Percentiles rank a stretch among this genome's conserved stretches.
phyloP scores from a whole-genome alignment of 139 green algal genomes.

The Tetradesmus obliquus region DNA sequence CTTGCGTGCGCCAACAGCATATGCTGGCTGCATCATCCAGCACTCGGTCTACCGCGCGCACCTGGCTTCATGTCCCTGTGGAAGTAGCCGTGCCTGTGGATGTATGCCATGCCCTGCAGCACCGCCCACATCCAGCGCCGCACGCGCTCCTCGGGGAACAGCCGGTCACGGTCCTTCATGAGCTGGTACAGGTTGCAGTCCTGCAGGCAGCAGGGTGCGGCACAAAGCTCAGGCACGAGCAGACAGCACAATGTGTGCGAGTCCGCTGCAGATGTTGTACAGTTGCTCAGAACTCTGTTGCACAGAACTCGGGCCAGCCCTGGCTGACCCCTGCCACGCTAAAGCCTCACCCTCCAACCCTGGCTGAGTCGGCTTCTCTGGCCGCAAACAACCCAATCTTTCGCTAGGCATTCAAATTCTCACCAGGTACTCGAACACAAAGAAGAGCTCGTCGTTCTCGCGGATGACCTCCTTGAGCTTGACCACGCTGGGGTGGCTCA shows the following conservation, averaged over 20 bases:
- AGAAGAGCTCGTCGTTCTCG: conserved; percentile 97
- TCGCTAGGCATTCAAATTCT: neutral
- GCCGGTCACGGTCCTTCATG: conserved; percentile 91
- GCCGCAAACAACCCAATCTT: too few species aligned
- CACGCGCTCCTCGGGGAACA: conserved; percentile 85
- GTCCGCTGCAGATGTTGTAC: too few species aligned
- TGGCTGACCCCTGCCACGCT: too few species aligned
- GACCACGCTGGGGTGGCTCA: conserved; percentile 94
- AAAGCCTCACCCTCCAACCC: too few species aligned
- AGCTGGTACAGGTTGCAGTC: conserved; percentile 97
- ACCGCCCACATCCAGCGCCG: conserved; percentile 92
- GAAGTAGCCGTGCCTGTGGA: conserved; percentile 97
- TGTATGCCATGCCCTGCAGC: conserved; percentile 92
- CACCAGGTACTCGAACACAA: conserved; percentile 98
- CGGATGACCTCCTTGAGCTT: conserved; percentile 98
- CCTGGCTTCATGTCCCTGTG: conserved; percentile 97
- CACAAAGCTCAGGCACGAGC: neutral
- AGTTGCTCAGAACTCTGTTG: too few species aligned
- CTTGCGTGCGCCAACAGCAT: neutral
- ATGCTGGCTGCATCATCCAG: neutral
- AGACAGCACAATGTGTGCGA: too few species aligned
- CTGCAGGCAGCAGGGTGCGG: conserved; percentile 49
- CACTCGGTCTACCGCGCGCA: neutral
- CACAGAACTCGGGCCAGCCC: too few species aligned
- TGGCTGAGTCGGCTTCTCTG: too few species aligned